Evolutionary conservation across 2,329 filamentous ascomycete species (phyloP), one percentile per base, ranked within the genome.

Genomic region (Erysiphe pisi): DNA sequence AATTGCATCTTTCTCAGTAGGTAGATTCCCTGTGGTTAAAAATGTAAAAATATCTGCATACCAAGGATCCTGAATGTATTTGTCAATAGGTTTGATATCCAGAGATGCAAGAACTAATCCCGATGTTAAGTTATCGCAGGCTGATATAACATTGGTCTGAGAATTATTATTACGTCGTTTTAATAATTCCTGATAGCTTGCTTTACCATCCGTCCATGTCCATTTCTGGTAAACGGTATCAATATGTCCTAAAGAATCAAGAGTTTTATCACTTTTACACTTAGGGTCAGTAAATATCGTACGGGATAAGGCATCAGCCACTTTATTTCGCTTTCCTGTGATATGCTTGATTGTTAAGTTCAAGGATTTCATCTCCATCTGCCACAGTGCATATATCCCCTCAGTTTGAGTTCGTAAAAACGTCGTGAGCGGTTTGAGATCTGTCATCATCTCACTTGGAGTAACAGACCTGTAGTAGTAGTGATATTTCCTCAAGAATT

Each of bases 341-440:
- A 74, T 74, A 22, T 49, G 45, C 25, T 61, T 61, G 40, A 76
- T 76, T 14, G 18, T 18, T n/a, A 76, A 43, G 45, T 76, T 76
- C 18, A 76, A 45, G 16, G 6, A 22, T 40, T 0, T 40, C 22
- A 76, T 43, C 73, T 76, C 74, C 22, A 31, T 31, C 20, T 52
- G n/a, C 75, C 61, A 68, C 45, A 58, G 56, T 7, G 75, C 31
- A 31, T 76, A 76, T 14, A 76, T 76, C 14, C 75, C 56, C 16
- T 76, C 56, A 12, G 56, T 40, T 68, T 36, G 47, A 11, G 56
- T 63, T 52, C 56, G 31, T 70, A 76, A n/a, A 68, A 76, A 76
- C 4, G 1, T 36, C 4, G n/a, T 76, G 11, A 68, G 61, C 16
- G 75, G 75, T 8, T 76, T 36, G 16, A 68, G 61, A 47, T 76